Conservation (phyloP, 1,284 basidiomycete genomes). For the Exsudoporus floridanus region DNA sequence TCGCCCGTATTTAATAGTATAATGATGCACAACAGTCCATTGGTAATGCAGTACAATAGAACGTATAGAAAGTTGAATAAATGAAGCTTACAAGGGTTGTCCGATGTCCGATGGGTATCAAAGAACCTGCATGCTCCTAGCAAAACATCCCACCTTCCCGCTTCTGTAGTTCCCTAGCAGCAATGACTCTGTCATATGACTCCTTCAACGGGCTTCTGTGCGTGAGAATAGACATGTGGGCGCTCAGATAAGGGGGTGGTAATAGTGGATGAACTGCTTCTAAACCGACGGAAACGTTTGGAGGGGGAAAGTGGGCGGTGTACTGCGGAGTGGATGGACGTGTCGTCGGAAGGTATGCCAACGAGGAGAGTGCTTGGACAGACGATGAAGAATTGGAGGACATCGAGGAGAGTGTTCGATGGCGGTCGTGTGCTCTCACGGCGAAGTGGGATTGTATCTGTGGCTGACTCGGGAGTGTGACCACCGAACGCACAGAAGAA, state of each 20-base stretch:
- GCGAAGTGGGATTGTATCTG: slow-evolving; percentile 32
- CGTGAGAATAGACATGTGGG: slow-evolving; percentile 64
- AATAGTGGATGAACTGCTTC: slow-evolving; percentile 65
- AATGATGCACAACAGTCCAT: slow-evolving; percentile 14
- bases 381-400: slow-evolving; percentile 55
- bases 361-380: slow-evolving; percentile 64
- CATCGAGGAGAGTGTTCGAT: slow-evolving; percentile 63
- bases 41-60: slow-evolving; percentile 24
- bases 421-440: slow-evolving; percentile 49
- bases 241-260: slow-evolving; percentile 64
- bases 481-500: slow-evolving; percentile 61
- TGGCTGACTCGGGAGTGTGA: slow-evolving; percentile 51
- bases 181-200: slow-evolving; percentile 63
- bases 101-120: slow-evolving; percentile 28
- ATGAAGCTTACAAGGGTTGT: slow-evolving; percentile 16
- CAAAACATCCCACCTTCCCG: slow-evolving; percentile 12
- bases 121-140: slow-evolving; percentile 9
- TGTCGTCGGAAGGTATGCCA: slow-evolving; percentile 55
- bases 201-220: slow-evolving; percentile 65
- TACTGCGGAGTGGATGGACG: slow-evolving; percentile 55
- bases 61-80: slow-evolving; percentile 29
- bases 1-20: slow-evolving; percentile 5
- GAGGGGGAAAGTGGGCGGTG: slow-evolving; percentile 53
- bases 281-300: slow-evolving; percentile 48
- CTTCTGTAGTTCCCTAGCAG: slow-evolving; percentile 46